A percentile compares a stretch with the other conserved stretches of the same genome.
phyloP scores from a whole-genome alignment of 441 rosid genomes.

The Theobroma grandiflorum region DNA sequence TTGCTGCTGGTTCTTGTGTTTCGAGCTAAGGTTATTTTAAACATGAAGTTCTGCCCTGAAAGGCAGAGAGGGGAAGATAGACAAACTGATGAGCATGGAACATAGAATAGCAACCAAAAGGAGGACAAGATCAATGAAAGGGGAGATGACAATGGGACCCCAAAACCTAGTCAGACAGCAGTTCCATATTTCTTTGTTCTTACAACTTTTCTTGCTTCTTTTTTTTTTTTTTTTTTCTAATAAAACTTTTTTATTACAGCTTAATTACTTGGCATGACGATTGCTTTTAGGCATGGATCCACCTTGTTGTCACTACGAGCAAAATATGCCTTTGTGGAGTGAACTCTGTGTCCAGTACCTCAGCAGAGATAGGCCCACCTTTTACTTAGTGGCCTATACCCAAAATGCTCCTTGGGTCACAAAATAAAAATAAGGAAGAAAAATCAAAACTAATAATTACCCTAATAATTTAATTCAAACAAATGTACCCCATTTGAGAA shows the following conservation, averaged over 20 bases:
- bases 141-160: constrained; percentile 25
- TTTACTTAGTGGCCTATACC: neutral
- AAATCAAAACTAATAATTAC: neutral
- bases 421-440: neutral
- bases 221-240: neutral
- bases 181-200: constrained; percentile 27
- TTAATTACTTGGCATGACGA: constrained; percentile 18
- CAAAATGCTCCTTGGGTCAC: neutral
- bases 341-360: neutral
- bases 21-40: neutral
- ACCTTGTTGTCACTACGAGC: neutral
- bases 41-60: neutral
- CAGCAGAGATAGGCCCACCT: neutral
- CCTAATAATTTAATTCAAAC: neutral
- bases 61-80: neutral
- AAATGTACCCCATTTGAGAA: neutral
- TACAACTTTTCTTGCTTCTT: neutral
- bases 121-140: constrained; percentile 35
- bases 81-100: constrained; percentile 31
- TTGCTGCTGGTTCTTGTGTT: constrained; percentile 7
- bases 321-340: neutral
- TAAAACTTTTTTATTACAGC: neutral
- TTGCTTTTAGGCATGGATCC: constrained; percentile 30
- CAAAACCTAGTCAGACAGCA: constrained; percentile 22
- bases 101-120: constrained; percentile 32